Base-by-base conservation (phyloP, 805 yeast species). In the Tetrapisispora nanseiensis region DNA sequence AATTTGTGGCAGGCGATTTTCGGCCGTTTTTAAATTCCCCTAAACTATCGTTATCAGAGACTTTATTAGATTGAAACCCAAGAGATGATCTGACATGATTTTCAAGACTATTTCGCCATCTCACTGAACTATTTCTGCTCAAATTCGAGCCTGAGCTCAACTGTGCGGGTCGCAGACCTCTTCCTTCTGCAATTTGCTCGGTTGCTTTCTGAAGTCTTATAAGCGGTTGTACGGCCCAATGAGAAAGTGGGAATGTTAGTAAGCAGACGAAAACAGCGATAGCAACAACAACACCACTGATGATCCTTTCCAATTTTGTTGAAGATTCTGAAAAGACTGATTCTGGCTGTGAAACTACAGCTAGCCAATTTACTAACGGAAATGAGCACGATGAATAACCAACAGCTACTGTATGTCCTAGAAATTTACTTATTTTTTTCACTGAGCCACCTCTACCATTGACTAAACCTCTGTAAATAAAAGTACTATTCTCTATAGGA, bases 181-280 rank as follows among this genome's bases (percentile, higher is more conserved):
- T 55, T 1, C 72, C 70, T 37, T 61, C 61, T 6, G 71, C 61
- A 8, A 70, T 68, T 1, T 56, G 49, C 55, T 86, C 95, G 0
- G 95, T 84, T 0, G 95, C 95, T 47, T 78, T 76, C 54, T 83
- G 86, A 34, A 87, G 68, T 45, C 79, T 72, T 34, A 85, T 74
- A 45, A 87, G 86, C 0, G 97, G 96, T 49, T 83, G 64, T 7
- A 86, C 89, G 24, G 89, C 86, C 70, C 79, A 82, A 46, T 85
- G 86, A 0, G 95, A 86, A 40, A 87, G 62, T 7, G 94, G 90
- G 57, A 86, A 75, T 1, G 95, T 84, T n/a, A 84, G 58, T 1
- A 85, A 47, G 50, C 85, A 78, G 69, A 86, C 76, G 48, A 81
- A 74, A 1, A 68, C 84, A 4, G 92, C 92, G 21, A 83, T 75